These are phyloP conservation scores for Penstemon barbatus DNA, from an alignment of 257 asterid genomes.

Conservation along the genomic window DNA sequence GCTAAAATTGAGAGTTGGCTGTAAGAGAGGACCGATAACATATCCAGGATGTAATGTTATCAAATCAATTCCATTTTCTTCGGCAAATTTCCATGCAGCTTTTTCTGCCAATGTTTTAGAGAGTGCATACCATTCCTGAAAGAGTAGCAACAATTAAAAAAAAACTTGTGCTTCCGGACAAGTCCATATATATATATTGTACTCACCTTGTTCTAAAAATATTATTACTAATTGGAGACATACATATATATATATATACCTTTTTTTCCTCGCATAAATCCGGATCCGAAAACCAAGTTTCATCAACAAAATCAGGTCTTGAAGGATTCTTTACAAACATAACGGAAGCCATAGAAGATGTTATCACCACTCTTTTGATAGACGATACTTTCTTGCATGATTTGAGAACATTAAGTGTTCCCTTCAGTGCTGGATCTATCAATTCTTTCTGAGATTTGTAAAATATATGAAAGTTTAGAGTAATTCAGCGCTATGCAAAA, in stretches of 20 bases:
- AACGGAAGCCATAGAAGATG: conserved; percentile 60
- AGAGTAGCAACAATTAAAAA: background rate
- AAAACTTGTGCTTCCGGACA: background rate
- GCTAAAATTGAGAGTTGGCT: conserved; percentile 46
- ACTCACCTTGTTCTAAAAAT: background rate
- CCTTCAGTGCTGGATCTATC: conserved; percentile 66
- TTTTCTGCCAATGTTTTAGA: conserved; percentile 56
- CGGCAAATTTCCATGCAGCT: conserved; percentile 44
- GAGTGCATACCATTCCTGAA: conserved; percentile 39
- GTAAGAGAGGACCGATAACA: conserved; percentile 54
- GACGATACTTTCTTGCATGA: conserved; percentile 53
- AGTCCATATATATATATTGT: background rate
- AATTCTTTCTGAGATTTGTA: conserved; percentile 43
- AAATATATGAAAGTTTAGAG: background rate
- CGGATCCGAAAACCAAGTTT: conserved; percentile 56
- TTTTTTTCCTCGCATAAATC: conserved; percentile 34
- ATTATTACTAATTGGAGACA: background rate
- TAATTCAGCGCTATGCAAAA: background rate
- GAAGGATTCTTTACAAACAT: conserved; percentile 23
- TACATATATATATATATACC: conserved; percentile 27
- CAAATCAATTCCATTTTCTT: conserved; percentile 47
- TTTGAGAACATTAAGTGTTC: conserved; percentile 56
- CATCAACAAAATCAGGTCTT: conserved; percentile 41
- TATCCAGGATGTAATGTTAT: conserved; percentile 48
- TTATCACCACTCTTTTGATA: conserved; percentile 50